phyloP scores from a whole-genome alignment of 176 grass and related monocot genomes.

The Hsuehochloa calcarea region DNA sequence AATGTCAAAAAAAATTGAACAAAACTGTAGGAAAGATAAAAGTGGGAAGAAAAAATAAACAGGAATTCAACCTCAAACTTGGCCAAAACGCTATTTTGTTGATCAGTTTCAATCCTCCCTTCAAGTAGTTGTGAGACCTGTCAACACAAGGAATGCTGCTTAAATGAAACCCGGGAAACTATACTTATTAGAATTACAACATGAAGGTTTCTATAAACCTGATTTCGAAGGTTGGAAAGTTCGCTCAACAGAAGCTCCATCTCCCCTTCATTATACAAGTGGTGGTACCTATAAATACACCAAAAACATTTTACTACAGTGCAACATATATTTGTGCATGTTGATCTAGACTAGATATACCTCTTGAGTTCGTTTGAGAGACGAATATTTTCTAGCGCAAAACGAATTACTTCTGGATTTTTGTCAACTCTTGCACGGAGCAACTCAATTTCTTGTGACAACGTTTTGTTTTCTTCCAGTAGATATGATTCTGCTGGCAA shows the following conservation, averaged over 20 bases:
- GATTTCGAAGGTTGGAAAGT: conserved; percentile 72
- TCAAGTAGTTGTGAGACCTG: conserved; percentile 64
- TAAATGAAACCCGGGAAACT: conserved; percentile 16
- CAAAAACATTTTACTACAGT: conserved; percentile 29
- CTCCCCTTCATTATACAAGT: conserved; percentile 81
- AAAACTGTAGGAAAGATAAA: not conserved
- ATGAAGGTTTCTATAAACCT: conserved; percentile 42
- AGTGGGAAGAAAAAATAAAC: not conserved
- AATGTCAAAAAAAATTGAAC: not conserved
- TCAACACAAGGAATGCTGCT: conserved; percentile 33
- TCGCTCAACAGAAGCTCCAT: conserved; percentile 75
- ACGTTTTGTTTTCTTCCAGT: conserved; percentile 62
- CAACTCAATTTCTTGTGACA: conserved; percentile 67
- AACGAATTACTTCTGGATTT: conserved; percentile 95
- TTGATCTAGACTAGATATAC: conserved; percentile 38
- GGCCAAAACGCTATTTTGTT: conserved; percentile 37
- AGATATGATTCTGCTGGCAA: conserved; percentile 66
- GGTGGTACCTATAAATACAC: conserved; percentile 58
- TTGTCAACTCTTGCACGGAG: conserved; percentile 63
- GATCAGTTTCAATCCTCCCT: conserved; percentile 45
- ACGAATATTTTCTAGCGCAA: conserved; percentile 97
- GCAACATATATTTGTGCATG: conserved; percentile 1
- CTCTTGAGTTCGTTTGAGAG: conserved; percentile 76
- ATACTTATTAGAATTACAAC: conserved; percentile 26
- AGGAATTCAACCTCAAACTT: conserved; percentile 50